Conservation (phyloP, 2,329 filamentous ascomycete species). For the Fusarium piperis region DNA sequence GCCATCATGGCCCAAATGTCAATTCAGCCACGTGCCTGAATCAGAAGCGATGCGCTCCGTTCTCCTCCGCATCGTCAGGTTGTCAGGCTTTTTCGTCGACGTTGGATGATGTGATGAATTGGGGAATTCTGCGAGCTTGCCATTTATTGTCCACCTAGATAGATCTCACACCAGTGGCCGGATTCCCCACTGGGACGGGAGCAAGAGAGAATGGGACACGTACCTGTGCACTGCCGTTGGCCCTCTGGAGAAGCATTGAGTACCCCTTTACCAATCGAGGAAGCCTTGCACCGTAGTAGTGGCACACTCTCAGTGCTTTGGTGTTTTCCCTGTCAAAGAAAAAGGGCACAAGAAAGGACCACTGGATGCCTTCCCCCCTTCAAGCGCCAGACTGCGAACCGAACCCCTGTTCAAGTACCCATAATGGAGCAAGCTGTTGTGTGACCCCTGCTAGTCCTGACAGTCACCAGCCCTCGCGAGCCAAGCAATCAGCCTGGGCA, state of each 20-base stretch:
- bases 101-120: constrained; percentile 4
- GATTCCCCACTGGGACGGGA: not conserved
- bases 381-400: constrained; percentile 14
- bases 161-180: not conserved
- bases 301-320: constrained; percentile 3
- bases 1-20: not conserved
- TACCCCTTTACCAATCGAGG: constrained; percentile 1
- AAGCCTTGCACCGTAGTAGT: not conserved
- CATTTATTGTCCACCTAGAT: not conserved
- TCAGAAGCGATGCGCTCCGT: constrained; percentile 3
- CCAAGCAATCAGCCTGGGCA: constrained; percentile 11
- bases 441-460: not conserved
- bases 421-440: not conserved
- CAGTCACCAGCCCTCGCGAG: constrained; percentile 14
- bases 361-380: constrained; percentile 19
- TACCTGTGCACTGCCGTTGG: not conserved
- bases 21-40: constrained; percentile 14
- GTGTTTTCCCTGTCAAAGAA: not conserved
- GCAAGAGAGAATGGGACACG: not conserved
- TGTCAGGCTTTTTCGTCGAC: constrained; percentile 1
- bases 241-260: not conserved
- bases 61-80: constrained; percentile 8
- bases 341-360: constrained; percentile 3
- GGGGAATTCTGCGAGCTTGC: constrained; percentile 1
- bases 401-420: not conserved